Evolutionary conservation across 2,329 filamentous ascomycete genomes (phyloP), one percentile per base, ranked within the genome.

Genomic region (Trichoderma polysporum): DNA sequence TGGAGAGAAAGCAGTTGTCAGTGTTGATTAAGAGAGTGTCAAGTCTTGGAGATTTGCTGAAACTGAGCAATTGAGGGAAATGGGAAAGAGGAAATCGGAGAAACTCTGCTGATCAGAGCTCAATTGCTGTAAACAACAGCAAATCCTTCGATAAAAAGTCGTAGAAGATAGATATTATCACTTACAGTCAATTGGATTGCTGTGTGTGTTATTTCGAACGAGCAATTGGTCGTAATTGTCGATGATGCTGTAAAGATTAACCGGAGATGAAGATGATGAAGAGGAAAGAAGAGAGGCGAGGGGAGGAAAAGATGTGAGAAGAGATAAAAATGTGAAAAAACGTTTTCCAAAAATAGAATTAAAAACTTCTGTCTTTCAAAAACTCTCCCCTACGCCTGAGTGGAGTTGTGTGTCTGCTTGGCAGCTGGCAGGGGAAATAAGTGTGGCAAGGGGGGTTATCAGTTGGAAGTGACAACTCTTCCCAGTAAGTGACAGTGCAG

Each of bases 401-500:
- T 35, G 29, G 31, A n/a, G 25, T 41, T n/a, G 19, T 54, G 22
- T 54, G 45, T 25, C 66, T 41, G 61, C n/a, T 33, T 65, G 66
- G 60, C 66, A 68, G 66, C 66, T 68, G 66, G 65, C 45, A 49
- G 54, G 25, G 13, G 22, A 56, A 50, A 62, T 17, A 27, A 35
- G 59, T 25, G 53, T 41, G 53, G 60, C 22, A 17, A 53, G 66
- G 50, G 37, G 13, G 29, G 17, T 17, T 39, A 53, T 56, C 37
- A 56, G 19, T 25, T 56, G 7, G 47, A 22, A 33, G 22, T 41
- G 3, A 25, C 59, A 53, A 8, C 7, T 22, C 7, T 27, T 12
- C 22, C 31, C 31, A 52, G 25, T 10, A 17, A n/a, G 19, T 27
- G 22, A 22, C 4, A 29, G 15, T 25, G 13, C 35, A 56, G 35